These are phyloP conservation scores for Colletotrichum trifolii DNA, from an alignment of 2,329 filamentous ascomycete species.

Conservation along the genomic window DNA sequence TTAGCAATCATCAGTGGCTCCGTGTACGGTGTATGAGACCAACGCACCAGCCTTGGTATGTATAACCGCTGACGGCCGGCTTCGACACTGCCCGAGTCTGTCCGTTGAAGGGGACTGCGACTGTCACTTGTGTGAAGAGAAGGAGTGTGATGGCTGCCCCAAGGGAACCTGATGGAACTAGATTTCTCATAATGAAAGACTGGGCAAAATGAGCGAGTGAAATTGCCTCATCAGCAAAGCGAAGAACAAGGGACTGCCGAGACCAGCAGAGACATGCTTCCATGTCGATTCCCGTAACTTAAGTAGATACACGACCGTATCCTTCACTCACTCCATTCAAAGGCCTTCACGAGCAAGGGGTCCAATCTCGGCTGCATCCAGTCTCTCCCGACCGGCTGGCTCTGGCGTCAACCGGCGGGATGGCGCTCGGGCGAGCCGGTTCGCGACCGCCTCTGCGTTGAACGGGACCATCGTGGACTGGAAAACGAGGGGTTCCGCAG, in stretches of 20 bases:
- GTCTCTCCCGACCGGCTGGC: no score
- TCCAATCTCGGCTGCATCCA: not conserved
- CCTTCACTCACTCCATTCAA: no score
- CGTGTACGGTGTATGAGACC: not conserved
- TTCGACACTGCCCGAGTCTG: constrained; percentile 1
- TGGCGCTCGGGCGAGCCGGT: not conserved
- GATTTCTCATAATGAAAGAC: not conserved
- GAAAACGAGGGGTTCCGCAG: not conserved
- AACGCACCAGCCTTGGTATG: constrained; percentile 21
- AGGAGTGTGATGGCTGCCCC: not conserved
- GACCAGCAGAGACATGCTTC: not conserved
- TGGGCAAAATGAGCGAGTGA: not conserved
- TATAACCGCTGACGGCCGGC: not conserved
- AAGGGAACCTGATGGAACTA: not conserved
- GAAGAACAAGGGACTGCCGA: not conserved
- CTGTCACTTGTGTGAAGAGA: not conserved
- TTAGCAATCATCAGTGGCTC: not conserved
- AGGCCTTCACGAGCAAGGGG: no score
- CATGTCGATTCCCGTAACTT: no score
- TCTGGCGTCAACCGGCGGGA: no score
- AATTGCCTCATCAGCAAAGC: constrained; percentile 2
- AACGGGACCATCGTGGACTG: not conserved
- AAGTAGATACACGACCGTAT: no score
- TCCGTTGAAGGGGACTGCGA: constrained; percentile 12
- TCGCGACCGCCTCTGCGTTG: not conserved